Evolutionary conservation across 441 rosid genomes (phyloP), one percentile per base, ranked within the genome.

Genomic region (Corymbia calophylla): DNA sequence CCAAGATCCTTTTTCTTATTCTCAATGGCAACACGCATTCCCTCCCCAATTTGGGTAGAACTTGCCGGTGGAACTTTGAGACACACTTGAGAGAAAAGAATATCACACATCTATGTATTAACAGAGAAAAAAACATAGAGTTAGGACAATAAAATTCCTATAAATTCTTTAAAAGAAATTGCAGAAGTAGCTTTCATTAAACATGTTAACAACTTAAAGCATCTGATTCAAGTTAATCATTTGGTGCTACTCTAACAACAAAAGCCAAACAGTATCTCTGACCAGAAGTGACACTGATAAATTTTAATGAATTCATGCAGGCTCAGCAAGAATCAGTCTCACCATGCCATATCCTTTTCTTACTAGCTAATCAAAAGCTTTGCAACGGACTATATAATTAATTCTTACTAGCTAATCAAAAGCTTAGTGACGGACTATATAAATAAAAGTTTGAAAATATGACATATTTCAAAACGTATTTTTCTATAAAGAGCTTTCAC

Each of bases 71-170:
- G 94, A 90, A 97, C 99, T 97, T 97, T 98, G 93, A 98, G 95
- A 96, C 99, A 96, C 90, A 98, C 90, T 94, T 98, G 99, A 89
- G 99, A 97, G 95, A 98, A 97, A 84, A 98, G 94, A 91, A 98
- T 97, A 93, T 96, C 99, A 91, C 99, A 98, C 99, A 98, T 98
- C 99, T 97, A 96, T 92, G 87, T 54, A 88, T 90, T 86, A 92
- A 92, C 87, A 91, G 87, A 90, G 89, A 88, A 39, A 90, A 51
- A 49, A 87, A 86, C 35, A 88, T 81, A 62, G 66, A 86, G 91
- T 77, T 53, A 39, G 62, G 23, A 60, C 39, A 90, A 62, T 29
- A 62, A 60, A 62, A 39, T 77, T 39, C 51, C 84, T 77, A 21
- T 21, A 21, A 73, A 31, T 51, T 53, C 32, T 31, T 86, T 8